Evolutionary conservation across 2,329 filamentous ascomycete genomes (phyloP).

Genomic region (Verticillium alfalfae): DNA sequence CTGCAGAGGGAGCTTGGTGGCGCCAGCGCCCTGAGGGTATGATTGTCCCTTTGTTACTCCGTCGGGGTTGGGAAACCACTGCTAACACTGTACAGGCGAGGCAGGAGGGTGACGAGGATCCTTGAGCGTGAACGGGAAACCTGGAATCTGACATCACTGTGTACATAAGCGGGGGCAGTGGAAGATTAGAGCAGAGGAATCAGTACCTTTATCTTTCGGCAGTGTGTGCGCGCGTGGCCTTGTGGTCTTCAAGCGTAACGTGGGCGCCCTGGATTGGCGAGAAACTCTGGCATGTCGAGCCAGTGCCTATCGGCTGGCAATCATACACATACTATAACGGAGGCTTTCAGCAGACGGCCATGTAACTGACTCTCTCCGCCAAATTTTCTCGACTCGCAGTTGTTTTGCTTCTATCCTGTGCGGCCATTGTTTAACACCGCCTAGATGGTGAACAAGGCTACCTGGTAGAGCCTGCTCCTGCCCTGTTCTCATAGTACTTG

Average conservation of each 20-base stretch:
- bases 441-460: too few species aligned
- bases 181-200: background rate
- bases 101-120: slow-evolving; percentile 1
- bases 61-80: slow-evolving; percentile 11
- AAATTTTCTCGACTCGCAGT: too few species aligned
- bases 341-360: too few species aligned
- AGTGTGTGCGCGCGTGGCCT: background rate
- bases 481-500: too few species aligned
- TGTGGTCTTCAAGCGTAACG: background rate
- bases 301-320: too few species aligned
- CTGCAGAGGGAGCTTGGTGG: slow-evolving; percentile 73
- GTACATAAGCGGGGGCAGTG: slow-evolving; percentile 1
- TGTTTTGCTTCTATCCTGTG: too few species aligned
- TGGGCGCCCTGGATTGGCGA: too few species aligned
- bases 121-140: background rate
- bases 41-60: slow-evolving; percentile 22
- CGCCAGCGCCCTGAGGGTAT: slow-evolving; percentile 58
- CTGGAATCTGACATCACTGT: background rate
- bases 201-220: background rate
- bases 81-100: background rate
- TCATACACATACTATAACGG: too few species aligned
- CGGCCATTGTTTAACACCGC: too few species aligned
- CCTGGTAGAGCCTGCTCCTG: too few species aligned
- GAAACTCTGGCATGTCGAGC: too few species aligned
- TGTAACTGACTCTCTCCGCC: too few species aligned